These are phyloP conservation scores for Jaapia argillacea DNA, from an alignment of 768 basidiomycete species.

Conservation along the genomic window DNA sequence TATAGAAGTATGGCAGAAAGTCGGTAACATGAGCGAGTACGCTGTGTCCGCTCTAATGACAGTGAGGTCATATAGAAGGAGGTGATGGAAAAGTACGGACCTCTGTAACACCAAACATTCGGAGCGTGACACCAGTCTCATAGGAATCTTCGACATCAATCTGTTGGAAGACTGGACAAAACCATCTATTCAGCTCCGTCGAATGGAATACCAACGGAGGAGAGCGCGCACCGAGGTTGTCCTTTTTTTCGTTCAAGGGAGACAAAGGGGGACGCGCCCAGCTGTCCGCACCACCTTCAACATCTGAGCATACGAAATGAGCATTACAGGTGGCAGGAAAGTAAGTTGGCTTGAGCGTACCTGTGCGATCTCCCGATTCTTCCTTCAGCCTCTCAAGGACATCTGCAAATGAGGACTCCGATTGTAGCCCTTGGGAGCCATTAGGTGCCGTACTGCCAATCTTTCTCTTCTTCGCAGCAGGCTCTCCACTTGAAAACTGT, in stretches of 20 bases:
- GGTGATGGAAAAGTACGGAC: slow-evolving; percentile 23
- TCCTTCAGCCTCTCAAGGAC: slow-evolving; percentile 53
- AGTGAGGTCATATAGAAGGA: not conserved
- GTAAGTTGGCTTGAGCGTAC: too few relatives aligned
- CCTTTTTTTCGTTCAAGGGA: slow-evolving; percentile 44
- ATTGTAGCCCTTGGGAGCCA: slow-evolving; percentile 30
- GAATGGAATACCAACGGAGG: not conserved
- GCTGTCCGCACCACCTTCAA: slow-evolving; percentile 68
- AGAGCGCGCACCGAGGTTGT: slow-evolving; percentile 51
- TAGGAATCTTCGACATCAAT: slow-evolving; percentile 79
- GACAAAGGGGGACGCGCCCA: slow-evolving; percentile 62
- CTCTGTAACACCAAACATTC: slow-evolving; percentile 90
- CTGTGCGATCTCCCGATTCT: slow-evolving; percentile 32
- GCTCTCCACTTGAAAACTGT: too few relatives aligned
- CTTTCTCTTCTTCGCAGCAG: slow-evolving; percentile 46
- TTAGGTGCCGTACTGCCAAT: slow-evolving; percentile 29
- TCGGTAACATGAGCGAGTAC: slow-evolving; percentile 75
- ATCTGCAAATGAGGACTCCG: slow-evolving; percentile 43
- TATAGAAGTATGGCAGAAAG: slow-evolving; percentile 90
- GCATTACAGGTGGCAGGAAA: too few relatives aligned
- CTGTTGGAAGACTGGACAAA: slow-evolving; percentile 78
- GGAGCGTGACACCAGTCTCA: slow-evolving; percentile 33
- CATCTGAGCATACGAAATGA: slow-evolving; percentile 31
- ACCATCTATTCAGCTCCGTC: not conserved
- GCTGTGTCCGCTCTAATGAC: slow-evolving; percentile 68